A percentile compares a stretch with the other conserved stretches of the same genome.
Conservation (phyloP, 768 basidiomycete genomes). For the Chalciporus pseudorubinellus region DNA sequence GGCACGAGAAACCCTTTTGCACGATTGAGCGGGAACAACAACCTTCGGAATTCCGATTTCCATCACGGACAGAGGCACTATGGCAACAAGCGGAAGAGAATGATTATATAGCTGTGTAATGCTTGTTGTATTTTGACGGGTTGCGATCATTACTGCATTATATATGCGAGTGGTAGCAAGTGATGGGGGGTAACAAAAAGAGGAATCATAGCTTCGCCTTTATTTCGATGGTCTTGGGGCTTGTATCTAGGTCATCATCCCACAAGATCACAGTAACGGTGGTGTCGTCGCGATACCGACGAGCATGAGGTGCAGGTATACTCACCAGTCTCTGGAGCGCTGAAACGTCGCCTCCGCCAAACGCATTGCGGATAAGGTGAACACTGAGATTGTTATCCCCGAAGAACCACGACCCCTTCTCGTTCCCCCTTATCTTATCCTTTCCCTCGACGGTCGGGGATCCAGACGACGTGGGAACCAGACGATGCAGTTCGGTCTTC, state of each 20-base stretch:
- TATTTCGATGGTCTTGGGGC: conserved; percentile 35
- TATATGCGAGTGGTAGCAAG: conserved; percentile 4
- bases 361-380: conserved; percentile 88
- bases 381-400: conserved; percentile 74
- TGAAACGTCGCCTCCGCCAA: conserved; percentile 73
- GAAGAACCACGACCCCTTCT: conserved; percentile 69
- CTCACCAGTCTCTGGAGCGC: conserved; percentile 63
- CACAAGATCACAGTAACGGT: conserved; percentile 86
- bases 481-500: conserved; percentile 51
- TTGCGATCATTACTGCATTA: conserved; percentile 4
- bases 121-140: not conserved
- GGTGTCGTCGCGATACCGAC: conserved; percentile 79
- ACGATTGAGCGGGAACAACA: conserved; percentile 35
- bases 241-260: conserved; percentile 60
- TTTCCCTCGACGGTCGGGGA: conserved; percentile 63
- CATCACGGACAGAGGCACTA: conserved; percentile 27
- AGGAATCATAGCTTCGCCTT: conserved; percentile 50
- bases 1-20: conserved; percentile 35
- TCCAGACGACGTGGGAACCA: conserved; percentile 56
- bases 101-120: conserved; percentile 35
- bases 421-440: conserved; percentile 36
- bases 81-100: conserved; percentile 33
- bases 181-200: not conserved
- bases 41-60: conserved; percentile 28
- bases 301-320: conserved; percentile 77